phyloP scores from a whole-genome alignment of 805 yeast genomes.

The Suhomyces tanzawaensis region DNA sequence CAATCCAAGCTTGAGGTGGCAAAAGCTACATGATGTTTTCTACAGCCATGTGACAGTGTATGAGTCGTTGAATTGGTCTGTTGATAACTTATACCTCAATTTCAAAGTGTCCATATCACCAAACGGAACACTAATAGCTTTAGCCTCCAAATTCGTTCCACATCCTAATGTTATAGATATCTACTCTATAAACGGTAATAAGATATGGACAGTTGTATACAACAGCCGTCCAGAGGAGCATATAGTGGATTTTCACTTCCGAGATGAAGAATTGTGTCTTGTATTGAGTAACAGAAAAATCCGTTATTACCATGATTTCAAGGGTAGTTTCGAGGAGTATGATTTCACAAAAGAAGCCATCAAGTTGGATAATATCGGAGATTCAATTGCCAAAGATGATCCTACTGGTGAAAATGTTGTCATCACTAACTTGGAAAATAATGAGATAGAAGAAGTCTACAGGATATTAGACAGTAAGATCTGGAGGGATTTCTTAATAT shows the following conservation, averaged over 20 bases:
- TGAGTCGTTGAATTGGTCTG: conserved; percentile 49
- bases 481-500: conserved; percentile 44
- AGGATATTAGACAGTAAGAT: conserved; percentile 28
- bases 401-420: conserved; percentile 7
- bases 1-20: conserved; percentile 66
- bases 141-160: conserved; percentile 36
- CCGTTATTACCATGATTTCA: conserved; percentile 62
- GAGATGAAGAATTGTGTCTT: conserved; percentile 53
- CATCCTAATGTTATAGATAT: conserved; percentile 38
- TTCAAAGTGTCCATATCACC: conserved; percentile 50
- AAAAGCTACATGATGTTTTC: conserved; percentile 66
- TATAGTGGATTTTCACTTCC: conserved; percentile 52
- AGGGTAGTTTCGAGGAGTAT: conserved; percentile 63
- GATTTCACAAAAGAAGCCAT: conserved; percentile 20
- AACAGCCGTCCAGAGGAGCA: conserved; percentile 48
- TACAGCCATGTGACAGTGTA: conserved; percentile 63
- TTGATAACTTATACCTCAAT: conserved; percentile 35
- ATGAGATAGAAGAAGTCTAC: conserved; percentile 28
- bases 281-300: conserved; percentile 51
- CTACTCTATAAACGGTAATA: conserved; percentile 34
- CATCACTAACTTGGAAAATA: conserved; percentile 34
- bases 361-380: conserved; percentile 13
- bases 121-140: conserved; percentile 54
- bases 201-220: conserved; percentile 36
- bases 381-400: background rate